Evolutionary conservation across 371 early-diverging fungal genomes (phyloP).

Genomic region (Mucor saturninus): DNA sequence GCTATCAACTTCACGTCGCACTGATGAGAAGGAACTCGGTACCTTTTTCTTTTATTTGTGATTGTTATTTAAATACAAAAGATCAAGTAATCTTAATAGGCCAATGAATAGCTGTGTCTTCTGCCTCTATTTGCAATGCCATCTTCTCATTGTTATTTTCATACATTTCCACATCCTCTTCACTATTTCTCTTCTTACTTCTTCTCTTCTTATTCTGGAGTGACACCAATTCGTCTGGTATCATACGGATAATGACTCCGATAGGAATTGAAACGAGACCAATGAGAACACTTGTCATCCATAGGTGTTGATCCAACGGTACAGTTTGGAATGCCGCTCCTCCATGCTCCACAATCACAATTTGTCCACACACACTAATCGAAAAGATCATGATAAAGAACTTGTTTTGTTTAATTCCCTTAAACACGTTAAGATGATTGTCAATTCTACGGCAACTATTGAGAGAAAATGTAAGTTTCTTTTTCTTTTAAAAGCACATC

Average conservation of each 20-base stretch:
- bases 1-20: too few species aligned
- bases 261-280: slow-evolving; percentile 73
- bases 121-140: neutral
- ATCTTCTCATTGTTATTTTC: neutral
- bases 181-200: neutral
- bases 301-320: slow-evolving; percentile 57
- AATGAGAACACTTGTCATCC: slow-evolving; percentile 68
- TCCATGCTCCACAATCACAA: slow-evolving; percentile 67
- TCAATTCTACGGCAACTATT: slow-evolving; percentile 69
- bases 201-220: neutral
- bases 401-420: slow-evolving; percentile 57
- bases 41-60: too few species aligned
- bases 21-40: too few species aligned
- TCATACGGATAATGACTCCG: slow-evolving; percentile 70
- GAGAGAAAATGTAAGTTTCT: neutral
- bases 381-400: slow-evolving; percentile 67
- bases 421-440: slow-evolving; percentile 66
- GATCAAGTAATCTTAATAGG: neutral
- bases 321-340: slow-evolving; percentile 65
- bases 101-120: neutral
- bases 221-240: slow-evolving; percentile 54
- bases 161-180: neutral
- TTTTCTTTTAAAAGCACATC: neutral
- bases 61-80: neutral
- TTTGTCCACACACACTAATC: slow-evolving; percentile 59